These are phyloP conservation scores for Stephania cephalantha DNA, from an alignment of 164 flowering plant genomes.

Conservation along the genomic window DNA sequence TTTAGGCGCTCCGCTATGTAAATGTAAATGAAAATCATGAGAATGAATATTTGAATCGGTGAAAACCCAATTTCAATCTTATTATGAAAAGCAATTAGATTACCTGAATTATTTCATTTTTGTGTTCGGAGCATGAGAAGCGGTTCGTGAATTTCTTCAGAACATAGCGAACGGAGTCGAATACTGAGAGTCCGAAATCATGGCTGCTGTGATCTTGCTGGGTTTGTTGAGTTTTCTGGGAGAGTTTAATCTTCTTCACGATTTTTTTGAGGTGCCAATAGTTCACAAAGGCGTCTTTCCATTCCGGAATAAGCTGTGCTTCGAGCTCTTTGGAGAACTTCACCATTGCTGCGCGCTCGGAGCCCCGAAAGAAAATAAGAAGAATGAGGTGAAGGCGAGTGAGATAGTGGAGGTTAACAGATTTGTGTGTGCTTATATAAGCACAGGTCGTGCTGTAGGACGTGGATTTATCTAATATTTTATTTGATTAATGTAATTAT, in stretches of 20 bases:
- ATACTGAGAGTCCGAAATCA: constrained; percentile 32
- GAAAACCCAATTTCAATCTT: too few species aligned
- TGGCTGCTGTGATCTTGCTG: constrained; percentile 8
- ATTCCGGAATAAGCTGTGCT: constrained; percentile 94
- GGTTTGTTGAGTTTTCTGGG: constrained; percentile 21
- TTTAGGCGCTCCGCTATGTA: too few species aligned
- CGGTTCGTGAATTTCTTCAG: constrained; percentile 6
- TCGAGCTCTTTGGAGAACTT: constrained; percentile 96
- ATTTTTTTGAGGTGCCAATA: constrained; percentile 87
- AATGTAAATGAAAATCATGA: too few species aligned
- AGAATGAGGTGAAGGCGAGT: too few species aligned
- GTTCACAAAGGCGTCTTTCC: constrained; percentile 93
- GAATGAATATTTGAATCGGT: too few species aligned
- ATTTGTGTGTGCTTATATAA: too few species aligned
- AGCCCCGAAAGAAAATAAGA: too few species aligned
- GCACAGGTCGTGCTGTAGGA: too few species aligned
- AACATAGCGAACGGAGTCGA: constrained; percentile 47
- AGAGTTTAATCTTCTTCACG: constrained; percentile 66
- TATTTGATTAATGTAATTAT: too few species aligned
- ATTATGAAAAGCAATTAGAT: too few species aligned
- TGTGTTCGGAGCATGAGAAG: not conserved
- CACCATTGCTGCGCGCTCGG: constrained; percentile 47
- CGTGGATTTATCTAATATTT: too few species aligned
- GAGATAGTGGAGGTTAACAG: too few species aligned
- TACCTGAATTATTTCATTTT: constrained; percentile 34